Evolutionary conservation across 1,284 basidiomycete species (phyloP).

Genomic region (Laetiporus sulphureus): DNA sequence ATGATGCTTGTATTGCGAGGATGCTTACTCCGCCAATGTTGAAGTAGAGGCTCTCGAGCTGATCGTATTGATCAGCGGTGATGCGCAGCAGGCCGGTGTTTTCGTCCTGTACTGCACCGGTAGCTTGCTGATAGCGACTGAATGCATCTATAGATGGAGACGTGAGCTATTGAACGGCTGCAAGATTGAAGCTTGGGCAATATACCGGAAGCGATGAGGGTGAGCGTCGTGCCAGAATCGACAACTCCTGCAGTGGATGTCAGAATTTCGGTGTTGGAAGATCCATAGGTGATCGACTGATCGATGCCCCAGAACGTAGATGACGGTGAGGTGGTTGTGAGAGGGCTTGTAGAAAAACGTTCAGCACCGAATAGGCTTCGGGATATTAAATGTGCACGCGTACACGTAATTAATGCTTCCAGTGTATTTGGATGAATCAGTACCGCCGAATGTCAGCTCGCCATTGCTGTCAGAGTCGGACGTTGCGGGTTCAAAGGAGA

Average conservation of each 20-base stretch:
- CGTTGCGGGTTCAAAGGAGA: conserved; percentile 41
- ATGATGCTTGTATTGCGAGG: not conserved
- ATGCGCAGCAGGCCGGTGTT: conserved; percentile 22
- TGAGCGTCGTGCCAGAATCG: conserved; percentile 27
- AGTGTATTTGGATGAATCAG: conserved; percentile 41
- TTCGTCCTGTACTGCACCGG: conserved; percentile 18
- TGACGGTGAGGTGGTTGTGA: conserved; percentile 30
- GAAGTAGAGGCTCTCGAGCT: conserved; percentile 23
- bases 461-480: conserved; percentile 18
- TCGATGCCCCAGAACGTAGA: conserved; percentile 21
- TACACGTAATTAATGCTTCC: conserved; percentile 40
- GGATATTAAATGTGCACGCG: conserved; percentile 9
- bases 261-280: conserved; percentile 17
- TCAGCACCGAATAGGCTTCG: not conserved
- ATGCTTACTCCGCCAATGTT: conserved; percentile 20
- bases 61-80: conserved; percentile 17
- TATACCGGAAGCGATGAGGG: conserved; percentile 28
- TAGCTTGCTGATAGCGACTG: conserved; percentile 17
- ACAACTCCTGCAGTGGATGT: conserved; percentile 19
- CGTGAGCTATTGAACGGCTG: not conserved
- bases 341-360: conserved; percentile 11
- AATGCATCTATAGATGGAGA: conserved; percentile 13
- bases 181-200: too few relatives aligned
- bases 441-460: conserved; percentile 36
- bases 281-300: conserved; percentile 18